Conservation (phyloP, 441 rosid species). For the Arabidopsis lyrata region DNA sequence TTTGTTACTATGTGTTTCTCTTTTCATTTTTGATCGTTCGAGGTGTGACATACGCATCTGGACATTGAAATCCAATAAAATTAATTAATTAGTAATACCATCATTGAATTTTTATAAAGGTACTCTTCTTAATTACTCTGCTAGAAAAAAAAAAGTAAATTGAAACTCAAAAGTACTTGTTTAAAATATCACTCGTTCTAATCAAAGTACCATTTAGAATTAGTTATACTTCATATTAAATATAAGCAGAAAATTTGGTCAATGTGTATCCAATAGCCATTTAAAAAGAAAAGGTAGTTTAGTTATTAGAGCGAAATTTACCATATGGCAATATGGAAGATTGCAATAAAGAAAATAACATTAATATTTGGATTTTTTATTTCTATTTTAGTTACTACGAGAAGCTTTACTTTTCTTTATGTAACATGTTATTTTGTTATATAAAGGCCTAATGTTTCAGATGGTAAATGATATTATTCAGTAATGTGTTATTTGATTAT, state of each 20-base stretch:
- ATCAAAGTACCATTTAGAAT: no score
- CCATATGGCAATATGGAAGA: background rate
- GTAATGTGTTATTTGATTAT: no score
- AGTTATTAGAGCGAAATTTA: background rate
- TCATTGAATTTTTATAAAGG: no score
- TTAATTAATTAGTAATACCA: background rate
- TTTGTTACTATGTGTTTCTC: background rate
- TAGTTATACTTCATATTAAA: no score
- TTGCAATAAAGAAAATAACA: no score
- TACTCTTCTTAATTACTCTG: background rate
- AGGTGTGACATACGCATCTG: constrained; percentile 23
- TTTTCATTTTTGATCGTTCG: background rate
- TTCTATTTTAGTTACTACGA: no score
- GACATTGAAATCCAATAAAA: background rate
- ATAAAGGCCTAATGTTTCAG: background rate
- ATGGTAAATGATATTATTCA: background rate
- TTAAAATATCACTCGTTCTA: background rate
- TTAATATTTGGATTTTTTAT: no score
- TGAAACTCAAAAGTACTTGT: background rate
- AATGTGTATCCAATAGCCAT: background rate
- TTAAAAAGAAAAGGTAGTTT: background rate
- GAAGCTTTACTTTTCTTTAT: background rate
- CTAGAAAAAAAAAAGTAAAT: background rate
- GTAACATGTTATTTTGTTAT: no score
- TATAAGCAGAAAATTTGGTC: background rate